Base-by-base conservation (phyloP, 371 early-diverging fungal genomes). In the Mortierella sp. region DNA sequence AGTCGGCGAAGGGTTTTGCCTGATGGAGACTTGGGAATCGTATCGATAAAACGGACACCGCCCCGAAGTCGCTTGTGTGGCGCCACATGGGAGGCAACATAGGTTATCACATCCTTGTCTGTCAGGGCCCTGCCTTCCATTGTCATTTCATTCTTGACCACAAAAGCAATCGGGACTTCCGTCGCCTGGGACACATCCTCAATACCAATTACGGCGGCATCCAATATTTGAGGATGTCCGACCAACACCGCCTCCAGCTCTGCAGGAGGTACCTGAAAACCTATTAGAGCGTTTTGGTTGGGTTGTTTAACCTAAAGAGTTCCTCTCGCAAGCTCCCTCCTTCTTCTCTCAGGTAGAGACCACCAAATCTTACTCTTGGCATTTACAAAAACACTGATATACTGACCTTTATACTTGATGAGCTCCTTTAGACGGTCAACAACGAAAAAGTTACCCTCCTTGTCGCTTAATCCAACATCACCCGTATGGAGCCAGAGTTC, bases 401-500 rank as follows among this genome's bases (percentile, higher is more conserved):
- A 37, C 37, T 37, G 37, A 37, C 37, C 93, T 57, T 92, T 92
- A 66, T 88, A 91, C 71, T 86, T 89, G 63, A 92, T 91, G 57
- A 93, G 76, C 56, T 93, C 93, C 80, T 93, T 93, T n/a, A 88
- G 81, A 37, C 93, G 86, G 69, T 91, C 93, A 1, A 86, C 87
- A 21, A 92, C 84, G 57, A 68, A 87, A 51, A 93, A 86, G 59
- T 84, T 72, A 0, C 88, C 88, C 4, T 90, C 73, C 4, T 59
- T 48, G 68, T 90, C 89, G 23, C 90, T 85, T 2, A 84, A 74
- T 4, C 86, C 95, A 15, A 96, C 76, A 73, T 97, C 97, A n/a
- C 95, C 96, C 0, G 94, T 94, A 30, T 89, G 91, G 74, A 95
- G 81, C 83, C 89, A 96, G 0, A 92, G 92, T 45, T 89, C 87